phyloP scores from a whole-genome alignment of 2,329 filamentous ascomycete species.

The Emergomyces africanus region DNA sequence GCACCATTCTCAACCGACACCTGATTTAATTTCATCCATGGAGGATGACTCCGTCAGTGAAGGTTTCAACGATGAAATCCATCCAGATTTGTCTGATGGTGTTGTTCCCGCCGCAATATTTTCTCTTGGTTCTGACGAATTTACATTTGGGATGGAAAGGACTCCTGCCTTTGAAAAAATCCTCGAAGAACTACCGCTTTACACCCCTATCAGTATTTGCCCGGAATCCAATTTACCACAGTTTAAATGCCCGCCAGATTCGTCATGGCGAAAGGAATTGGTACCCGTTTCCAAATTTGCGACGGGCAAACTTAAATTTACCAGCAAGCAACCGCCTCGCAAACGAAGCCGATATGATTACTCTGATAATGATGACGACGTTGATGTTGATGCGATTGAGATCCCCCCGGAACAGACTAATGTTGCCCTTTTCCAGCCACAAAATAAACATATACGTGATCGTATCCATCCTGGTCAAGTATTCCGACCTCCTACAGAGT shows the following conservation, averaged over 20 bases:
- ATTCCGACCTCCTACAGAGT: slow-evolving; percentile 84
- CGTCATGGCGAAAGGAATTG: slow-evolving; percentile 61
- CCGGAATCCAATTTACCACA: slow-evolving; percentile 45
- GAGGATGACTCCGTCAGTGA: slow-evolving; percentile 46
- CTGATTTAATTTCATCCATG: slow-evolving; percentile 53
- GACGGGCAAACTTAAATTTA: slow-evolving; percentile 63
- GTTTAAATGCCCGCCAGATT: slow-evolving; percentile 53
- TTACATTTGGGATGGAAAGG: slow-evolving; percentile 63
- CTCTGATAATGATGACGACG: slow-evolving; percentile 53
- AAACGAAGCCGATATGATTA: slow-evolving; percentile 81
- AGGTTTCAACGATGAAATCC: slow-evolving; percentile 32
- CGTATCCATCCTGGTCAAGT: slow-evolving; percentile 82
- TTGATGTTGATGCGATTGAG: slow-evolving; percentile 38
- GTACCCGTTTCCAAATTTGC: slow-evolving; percentile 79
- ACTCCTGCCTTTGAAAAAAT: slow-evolving; percentile 65
- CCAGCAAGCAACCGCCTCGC: slow-evolving; percentile 49
- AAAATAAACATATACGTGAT: slow-evolving; percentile 81
- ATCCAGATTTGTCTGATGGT: slow-evolving; percentile 30
- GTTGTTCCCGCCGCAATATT: slow-evolving; percentile 66
- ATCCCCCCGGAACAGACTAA: slow-evolving; percentile 57
- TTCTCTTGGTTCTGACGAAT: slow-evolving; percentile 65
- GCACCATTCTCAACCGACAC: slow-evolving; percentile 41
- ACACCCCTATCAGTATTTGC: slow-evolving; percentile 46
- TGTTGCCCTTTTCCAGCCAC: slow-evolving; percentile 77
- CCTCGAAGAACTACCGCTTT: slow-evolving; percentile 69